Base-by-base conservation (phyloP, 768 basidiomycete genomes). In the Phaffia tasmanica region DNA sequence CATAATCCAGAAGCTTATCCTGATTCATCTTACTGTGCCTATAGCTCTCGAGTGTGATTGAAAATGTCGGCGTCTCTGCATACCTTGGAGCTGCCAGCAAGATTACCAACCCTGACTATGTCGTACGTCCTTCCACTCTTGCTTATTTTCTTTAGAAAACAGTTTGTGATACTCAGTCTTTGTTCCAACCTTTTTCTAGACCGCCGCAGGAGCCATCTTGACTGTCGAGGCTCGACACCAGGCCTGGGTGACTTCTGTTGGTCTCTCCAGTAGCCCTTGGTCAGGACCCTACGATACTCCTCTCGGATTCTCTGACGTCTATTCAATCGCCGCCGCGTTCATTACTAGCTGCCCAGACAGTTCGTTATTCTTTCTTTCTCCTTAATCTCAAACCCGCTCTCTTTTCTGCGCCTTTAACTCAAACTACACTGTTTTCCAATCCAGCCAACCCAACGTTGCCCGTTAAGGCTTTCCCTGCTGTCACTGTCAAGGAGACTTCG, bases 201-300 rank as follows among this genome's bases (percentile, higher is more conserved):
- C 81, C 6, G 80, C 81, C 19, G 81, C 82, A 7, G 85, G 79
- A 1, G 80, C 79, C n/a, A 86, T 88, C 71, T 77, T 86, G 54
- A 77, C 82, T 16, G 81, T 80, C 60, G 84, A 87, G 72, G 80
- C 84, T 29, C 81, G 84, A 42, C 85, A 86, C 66, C 79, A 83
- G 19, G 77, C 81, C 0, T 87, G 84, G 84, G 74, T 86, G 35
- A 77, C 79, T 68, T 80, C 81, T 1, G 79, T 81, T 18, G 79
- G 82, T 50, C 75, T 77, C 67, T 77, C 81, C 60, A 74, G 74
- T 27, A 77, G 79, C 49, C 78, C 82, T 1, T 86, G 85, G 84
- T 81, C 80, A 60, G 79, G 80, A 4, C 77, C 84, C 8, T 83
- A 84, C 72, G 84, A 86, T 73, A 83, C 74, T 67, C 75, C 72